Evolutionary conservation across 1,284 basidiomycete species (phyloP), one percentile per base, ranked within the genome.

Genomic region (Inonotus obliquus): DNA sequence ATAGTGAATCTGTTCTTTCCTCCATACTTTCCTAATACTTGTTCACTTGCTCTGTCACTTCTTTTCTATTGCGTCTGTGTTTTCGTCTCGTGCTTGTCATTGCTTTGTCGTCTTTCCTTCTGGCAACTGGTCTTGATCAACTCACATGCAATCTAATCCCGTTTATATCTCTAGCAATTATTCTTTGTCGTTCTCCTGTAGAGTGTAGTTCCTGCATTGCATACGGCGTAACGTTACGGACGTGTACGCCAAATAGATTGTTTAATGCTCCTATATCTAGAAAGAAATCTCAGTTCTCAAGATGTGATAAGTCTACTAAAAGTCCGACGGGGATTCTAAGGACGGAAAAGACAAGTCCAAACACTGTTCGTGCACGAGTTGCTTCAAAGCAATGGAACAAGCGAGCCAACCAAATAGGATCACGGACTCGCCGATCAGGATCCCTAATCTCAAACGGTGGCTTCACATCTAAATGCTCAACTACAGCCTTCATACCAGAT

Each of bases 401-500:
- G 10, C 19, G 27, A 1, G 68, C 69, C 1, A 66, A 60, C 38
- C 69, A 60, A n/a, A 65, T 62, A n/a, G 67, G 59, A 14, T 35
- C 55, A 48, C n/a, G n/a, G n/a, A 64, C 57, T 57, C 51, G 11
- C 63, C 67, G 65, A 54, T 67, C 70, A 17, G 67, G 68, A 44
- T 67, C 67, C 11, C 63, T 58, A 59, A 78, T 73, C 49, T 67
- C 67, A 60, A 75, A 79, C 1, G 70, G 70, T 9, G 65, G 61
- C 6, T 41, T 53, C 37, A 72, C 67, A 23, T 60, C 67, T 21
- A 72, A 62, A 57, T 65, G 64, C 10, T 67, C 61, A 4, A 65
- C 63, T 21, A 74, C 81, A 14, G 77, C 81, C 54, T 73, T 75
- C 17, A 87, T 70, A 2, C 85, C 84, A 1, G 83, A 84, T 0